Percentiles rank a stretch among this genome's conserved stretches.
Conservation (phyloP, 441 rosid species). For the Euphorbia celastroides region DNA sequence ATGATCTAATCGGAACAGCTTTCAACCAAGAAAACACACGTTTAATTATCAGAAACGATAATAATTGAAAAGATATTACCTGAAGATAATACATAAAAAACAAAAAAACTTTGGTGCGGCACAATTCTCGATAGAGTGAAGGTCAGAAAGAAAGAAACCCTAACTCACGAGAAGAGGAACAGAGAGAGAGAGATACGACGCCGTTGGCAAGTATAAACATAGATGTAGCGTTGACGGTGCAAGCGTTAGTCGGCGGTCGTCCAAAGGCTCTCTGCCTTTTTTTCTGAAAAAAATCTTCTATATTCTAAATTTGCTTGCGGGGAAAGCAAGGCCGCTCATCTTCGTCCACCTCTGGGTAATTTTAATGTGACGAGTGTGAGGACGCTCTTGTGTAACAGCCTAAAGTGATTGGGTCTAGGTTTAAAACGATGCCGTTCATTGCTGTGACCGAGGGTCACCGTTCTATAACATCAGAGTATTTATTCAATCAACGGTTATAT, state of each 20-base stretch:
- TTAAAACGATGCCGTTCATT: neutral
- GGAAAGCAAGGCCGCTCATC: constrained; percentile 35
- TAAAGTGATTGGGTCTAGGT: neutral
- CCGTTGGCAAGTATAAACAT: constrained; percentile 16
- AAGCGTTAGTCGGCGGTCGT: constrained; percentile 40
- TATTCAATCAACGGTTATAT: no score
- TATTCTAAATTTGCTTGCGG: constrained; percentile 38
- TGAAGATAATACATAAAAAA: neutral
- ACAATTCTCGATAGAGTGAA: constrained; percentile 1
- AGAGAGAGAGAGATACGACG: constrained; percentile 24
- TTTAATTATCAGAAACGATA: neutral
- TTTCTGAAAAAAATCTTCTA: neutral
- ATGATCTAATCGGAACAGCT: neutral
- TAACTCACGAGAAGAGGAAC: constrained; percentile 34
- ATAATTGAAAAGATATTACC: constrained; percentile 13
- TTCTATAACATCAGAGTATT: no score
- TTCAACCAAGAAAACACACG: neutral
- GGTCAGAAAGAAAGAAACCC: constrained; percentile 33
- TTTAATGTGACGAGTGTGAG: neutral
- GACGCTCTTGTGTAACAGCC: constrained; percentile 1
- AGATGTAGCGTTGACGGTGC: constrained; percentile 26
- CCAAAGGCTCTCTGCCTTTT: neutral
- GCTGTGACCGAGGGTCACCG: neutral
- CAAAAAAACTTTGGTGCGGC: neutral
- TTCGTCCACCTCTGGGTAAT: neutral